Conservation (phyloP, 306 rosid species). For the Vigna hirtella region DNA sequence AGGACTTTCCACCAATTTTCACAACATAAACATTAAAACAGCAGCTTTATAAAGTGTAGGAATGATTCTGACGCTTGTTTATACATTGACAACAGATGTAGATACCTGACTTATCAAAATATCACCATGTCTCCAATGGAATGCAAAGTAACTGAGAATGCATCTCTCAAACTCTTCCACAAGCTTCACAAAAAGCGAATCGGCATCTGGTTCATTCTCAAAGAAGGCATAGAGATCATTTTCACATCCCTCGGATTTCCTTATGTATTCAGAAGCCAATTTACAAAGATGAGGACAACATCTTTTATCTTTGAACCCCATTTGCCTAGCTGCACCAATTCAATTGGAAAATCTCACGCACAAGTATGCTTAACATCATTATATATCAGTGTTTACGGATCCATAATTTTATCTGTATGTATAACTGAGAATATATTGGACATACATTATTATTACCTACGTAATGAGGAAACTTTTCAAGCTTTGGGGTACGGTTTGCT, state of each 20-base stretch:
- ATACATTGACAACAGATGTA: neutral
- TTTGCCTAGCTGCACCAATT: constrained; percentile 86
- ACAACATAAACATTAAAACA: neutral
- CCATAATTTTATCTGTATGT: neutral
- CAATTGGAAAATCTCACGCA: constrained; percentile 10
- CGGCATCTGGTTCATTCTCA: constrained; percentile 71
- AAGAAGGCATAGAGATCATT: constrained; percentile 80
- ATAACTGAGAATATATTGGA: constrained; percentile 4
- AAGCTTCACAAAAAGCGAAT: constrained; percentile 93
- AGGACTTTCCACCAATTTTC: neutral
- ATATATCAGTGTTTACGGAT: neutral
- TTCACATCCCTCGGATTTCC: constrained; percentile 81
- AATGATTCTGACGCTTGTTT: neutral
- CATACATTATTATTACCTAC: constrained; percentile 61
- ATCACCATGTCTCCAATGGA: constrained; percentile 90
- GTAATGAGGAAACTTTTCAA: constrained; percentile 85
- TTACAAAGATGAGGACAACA: constrained; percentile 86
- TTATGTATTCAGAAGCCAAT: constrained; percentile 82
- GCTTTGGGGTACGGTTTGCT: constrained; percentile 59
- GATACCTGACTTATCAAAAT: constrained; percentile 82
- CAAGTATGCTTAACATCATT: neutral
- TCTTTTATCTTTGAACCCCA: constrained; percentile 83
- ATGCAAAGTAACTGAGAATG: constrained; percentile 93
- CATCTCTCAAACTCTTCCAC: constrained; percentile 99
- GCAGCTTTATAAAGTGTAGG: neutral